Evolutionary conservation across 225 moss, liverwort and hornwort species (phyloP), one percentile per base, ranked within the genome.

Genomic region (Marchantia paleacea): DNA sequence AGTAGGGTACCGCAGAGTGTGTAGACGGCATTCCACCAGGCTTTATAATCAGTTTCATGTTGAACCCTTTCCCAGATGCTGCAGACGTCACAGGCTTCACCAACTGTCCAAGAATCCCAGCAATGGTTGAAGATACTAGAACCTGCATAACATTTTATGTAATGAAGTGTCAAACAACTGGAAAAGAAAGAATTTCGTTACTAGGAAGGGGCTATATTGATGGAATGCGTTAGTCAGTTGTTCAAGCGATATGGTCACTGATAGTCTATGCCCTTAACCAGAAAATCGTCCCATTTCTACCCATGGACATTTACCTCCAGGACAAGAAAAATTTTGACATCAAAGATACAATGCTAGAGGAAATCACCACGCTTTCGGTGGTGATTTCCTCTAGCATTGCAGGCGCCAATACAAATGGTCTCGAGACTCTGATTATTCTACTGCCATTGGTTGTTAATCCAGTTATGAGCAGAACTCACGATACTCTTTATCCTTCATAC

Each of bases 1-100:
- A 47, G 39, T 0, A 55, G 4, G 68, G 84, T 87, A 91, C 91
- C 85, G 99, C 94, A 76, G 99, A 95, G 77, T 99, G 99, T 53
- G 95, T 91, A 69, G 99, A 99, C 19, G 99, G 99, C 95, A 99
- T 94, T 78, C 95, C 99, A 68, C 99, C 99, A 61, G 95, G 90
- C 78, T 85, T 99, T 54, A 89, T 61, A 74, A 89, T 77, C 67
- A 95, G 84, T 79, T 88, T 95, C 92, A 92, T 91, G 71, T 95
- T 95, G 78, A 99, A 95, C 5, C 95, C 95, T 64, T 91, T 85
- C 30, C 95, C 95, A 0, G 82, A 58, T 73, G 90, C 83, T 8
- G 90, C 92, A 25, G 93, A 88, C 50, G 88, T 88, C 68, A 95
- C 78, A 7, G 99, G 95, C 81, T 99, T 99, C 6, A 80, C 87